Base-by-base conservation (phyloP, 331 rosid species). In the Telfairia occidentalis region DNA sequence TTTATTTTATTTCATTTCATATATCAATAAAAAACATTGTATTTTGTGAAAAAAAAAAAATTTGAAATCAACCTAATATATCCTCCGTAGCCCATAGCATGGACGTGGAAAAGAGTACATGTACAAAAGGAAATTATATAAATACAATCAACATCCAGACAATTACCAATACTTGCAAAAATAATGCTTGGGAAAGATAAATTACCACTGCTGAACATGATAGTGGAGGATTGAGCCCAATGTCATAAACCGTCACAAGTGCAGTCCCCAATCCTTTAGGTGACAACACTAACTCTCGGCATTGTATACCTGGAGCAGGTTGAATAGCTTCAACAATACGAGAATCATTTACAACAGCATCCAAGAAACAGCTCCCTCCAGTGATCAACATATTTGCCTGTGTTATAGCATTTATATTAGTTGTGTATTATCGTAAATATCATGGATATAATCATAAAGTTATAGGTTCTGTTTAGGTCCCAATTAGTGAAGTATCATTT, bases 351-450 rank as follows among this genome's bases (percentile, higher is more conserved):
- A 87, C 87, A 81, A 66, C 76, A 63, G 90, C 89, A 82, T 94
- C 96, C 87, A 94, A 79, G 82, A 87, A 89, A 89, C 97, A 88
- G 92, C 98, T 94, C 78, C 98, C 98, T 60, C 98, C 98, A 78
- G 83, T 83, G 72, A 89, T 91, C 57, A 91, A 85, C 83, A 94
- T 75, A 69, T 87, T 87, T 43, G 80, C 86, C 98, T 92, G 84
- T 63, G 10, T 10, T 40, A 23, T 64, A 37, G 30, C n/a, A 37
- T 38, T 64, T 9, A n/a, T 37, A 35, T 37, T 21, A 40, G 32
- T 64, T 37, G 49, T 37, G 45, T 64, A 19, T 21, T 64, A 64
- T 12, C 15, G 18, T 21, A 35, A 57, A 70, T 70, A 28, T 29
- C 28, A 12, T 63, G 38, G 3, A 28, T 28, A 58, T 58, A 12